Evolutionary conservation across 768 basidiomycete genomes (phyloP), one percentile per base, ranked within the genome.

Genomic region (Lactarius sanguifluus): DNA sequence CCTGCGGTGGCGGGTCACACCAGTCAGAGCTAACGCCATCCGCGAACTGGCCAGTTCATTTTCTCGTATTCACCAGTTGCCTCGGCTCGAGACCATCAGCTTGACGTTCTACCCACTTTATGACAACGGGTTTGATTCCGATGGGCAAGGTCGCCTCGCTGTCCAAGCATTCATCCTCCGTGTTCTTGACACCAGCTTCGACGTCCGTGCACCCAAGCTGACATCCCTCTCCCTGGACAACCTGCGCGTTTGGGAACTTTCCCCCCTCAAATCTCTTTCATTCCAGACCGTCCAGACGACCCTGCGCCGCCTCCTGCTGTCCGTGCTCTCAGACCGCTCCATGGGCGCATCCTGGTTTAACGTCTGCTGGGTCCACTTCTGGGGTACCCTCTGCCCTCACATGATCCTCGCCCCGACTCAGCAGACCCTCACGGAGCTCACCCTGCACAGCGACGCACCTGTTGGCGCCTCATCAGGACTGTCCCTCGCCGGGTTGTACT

Each of bases 371-470:
- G 5, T 15, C 9, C n/a, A 20, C 8, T 62, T 62, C 62, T 56
- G 28, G 47, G 25, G 32, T 28, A 38, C 28, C 43, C n/a, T 34
- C 32, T 23, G 28, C 16, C 54, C 38, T n/a, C 47, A 7, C n/a
- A 15, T 5, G 13, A 6, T 62, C 18, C 62, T 23, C 23, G 15
- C 32, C 5, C 36, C 36, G 2, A 55, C 13, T 5, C 57, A 58
- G 36, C 52, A 20, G 6, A 12, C 52, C 5, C 62, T 56, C 16
- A 62, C 23, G 13, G 16, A 52, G 2, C 36, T 62, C 47, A 62
- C 62, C 30, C 36, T 62, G n/a, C 62, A 56, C 18, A 28, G 36
- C 23, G 62, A 62, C 38, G 12, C 20, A n/a, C 13, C 3, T 50
- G 25, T 41, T 9, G 62, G 52, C 2, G 25, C 36, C 32, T 32